Conservation (phyloP, 139 green algal genomes). For the Microglena sp. region DNA sequence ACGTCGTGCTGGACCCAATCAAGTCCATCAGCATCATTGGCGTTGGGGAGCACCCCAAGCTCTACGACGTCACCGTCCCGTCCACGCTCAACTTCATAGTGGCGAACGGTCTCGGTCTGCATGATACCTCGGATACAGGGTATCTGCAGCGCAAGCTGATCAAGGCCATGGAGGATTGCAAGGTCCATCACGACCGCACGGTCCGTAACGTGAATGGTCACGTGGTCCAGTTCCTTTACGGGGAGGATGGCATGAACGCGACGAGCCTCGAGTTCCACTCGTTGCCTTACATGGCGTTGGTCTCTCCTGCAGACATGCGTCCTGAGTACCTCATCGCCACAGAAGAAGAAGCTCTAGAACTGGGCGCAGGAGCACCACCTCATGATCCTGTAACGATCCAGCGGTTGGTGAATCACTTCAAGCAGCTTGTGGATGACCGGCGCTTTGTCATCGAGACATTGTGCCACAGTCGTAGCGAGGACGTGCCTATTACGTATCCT, state of each 20-base stretch:
- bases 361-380: no score
- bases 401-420: neutral
- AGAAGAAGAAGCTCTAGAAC: neutral
- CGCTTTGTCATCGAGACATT: neutral
- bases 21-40: conserved; percentile 10
- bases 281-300: conserved; percentile 45
- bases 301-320: neutral
- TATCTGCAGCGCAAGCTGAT: conserved; percentile 63
- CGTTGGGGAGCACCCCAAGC: neutral
- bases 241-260: conserved; percentile 93
- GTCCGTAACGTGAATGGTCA: conserved; percentile 81
- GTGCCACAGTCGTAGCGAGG: neutral
- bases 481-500: neutral
- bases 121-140: conserved; percentile 41
- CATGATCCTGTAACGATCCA: no score
- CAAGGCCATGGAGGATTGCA: conserved; percentile 43
- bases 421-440: neutral
- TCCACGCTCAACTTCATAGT: conserved; percentile 17
- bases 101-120: conserved; percentile 1
- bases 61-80: conserved; percentile 21
- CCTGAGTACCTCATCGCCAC: neutral
- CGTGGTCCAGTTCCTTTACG: conserved; percentile 92
- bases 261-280: conserved; percentile 74
- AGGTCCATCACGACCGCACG: conserved; percentile 75
- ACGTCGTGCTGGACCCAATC: conserved; percentile 15